phyloP scores from a whole-genome alignment of 805 yeast species.

The Nakazawaea holstii region DNA sequence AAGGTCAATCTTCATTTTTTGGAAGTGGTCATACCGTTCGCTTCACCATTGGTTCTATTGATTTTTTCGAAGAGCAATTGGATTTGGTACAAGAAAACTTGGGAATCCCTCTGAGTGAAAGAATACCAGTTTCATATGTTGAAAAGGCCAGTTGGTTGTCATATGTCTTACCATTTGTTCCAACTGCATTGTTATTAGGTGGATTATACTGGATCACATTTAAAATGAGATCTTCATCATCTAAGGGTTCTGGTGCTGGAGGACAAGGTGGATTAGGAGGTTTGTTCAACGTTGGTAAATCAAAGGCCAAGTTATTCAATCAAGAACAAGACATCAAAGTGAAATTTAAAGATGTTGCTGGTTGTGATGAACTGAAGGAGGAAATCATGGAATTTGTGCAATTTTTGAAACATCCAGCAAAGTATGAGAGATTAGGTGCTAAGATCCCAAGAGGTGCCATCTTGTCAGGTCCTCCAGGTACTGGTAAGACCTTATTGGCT shows the following conservation, averaged over 20 bases:
- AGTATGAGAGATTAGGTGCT: conserved; percentile 86
- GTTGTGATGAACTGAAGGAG: conserved; percentile 90
- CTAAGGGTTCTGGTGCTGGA: conserved; percentile 19
- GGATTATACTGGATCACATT: conserved; percentile 77
- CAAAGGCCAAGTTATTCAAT: conserved; percentile 80
- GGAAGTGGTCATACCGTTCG: conserved; percentile 23
- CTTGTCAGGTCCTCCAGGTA: conserved; percentile 93
- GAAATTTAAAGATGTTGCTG: conserved; percentile 87
- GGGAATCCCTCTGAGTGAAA: conserved; percentile 52
- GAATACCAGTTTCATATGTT: conserved; percentile 78
- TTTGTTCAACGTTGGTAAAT: conserved; percentile 77
- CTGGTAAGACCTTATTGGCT: conserved; percentile 90
- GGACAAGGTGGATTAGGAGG: conserved; percentile 74
- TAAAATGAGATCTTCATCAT: conserved; percentile 44
- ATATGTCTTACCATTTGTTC: conserved; percentile 67
- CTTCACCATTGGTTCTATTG: conserved; percentile 87
- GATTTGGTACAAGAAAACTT: conserved; percentile 70
- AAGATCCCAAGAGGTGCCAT: conserved; percentile 95
- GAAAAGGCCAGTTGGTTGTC: conserved; percentile 65
- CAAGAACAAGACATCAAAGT: conserved; percentile 80
- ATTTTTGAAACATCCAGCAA: conserved; percentile 77
- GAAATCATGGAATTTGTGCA: conserved; percentile 95
- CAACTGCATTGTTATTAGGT: conserved; percentile 85
- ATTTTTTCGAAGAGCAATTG: conserved; percentile 76
- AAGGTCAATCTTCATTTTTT: conserved; percentile 4